These are phyloP conservation scores for Ganoderma meredithae DNA, from an alignment of 1,284 basidiomycete genomes.

Conservation along the genomic window DNA sequence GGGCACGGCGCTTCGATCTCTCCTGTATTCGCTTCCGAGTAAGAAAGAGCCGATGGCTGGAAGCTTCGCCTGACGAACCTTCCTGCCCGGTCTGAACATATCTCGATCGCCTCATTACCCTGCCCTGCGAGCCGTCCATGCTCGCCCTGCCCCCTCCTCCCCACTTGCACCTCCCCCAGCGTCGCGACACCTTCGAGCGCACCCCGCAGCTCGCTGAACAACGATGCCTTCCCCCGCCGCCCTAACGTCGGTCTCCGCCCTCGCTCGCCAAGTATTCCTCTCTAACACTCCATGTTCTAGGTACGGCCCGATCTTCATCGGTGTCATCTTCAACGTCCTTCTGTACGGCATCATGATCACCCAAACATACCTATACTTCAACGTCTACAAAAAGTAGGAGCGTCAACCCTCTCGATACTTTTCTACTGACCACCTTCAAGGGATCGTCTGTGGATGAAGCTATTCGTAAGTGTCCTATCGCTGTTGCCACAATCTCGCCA, in stretches of 20 bases:
- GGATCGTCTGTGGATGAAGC: conserved; percentile 45
- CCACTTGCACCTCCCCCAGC: conserved; percentile 11
- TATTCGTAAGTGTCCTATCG: conserved; percentile 37
- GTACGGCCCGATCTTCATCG: conserved; percentile 50
- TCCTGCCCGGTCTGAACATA: conserved; percentile 1
- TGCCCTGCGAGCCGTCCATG: conserved; percentile 6
- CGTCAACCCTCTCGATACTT: not conserved
- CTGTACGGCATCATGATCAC: conserved; percentile 51
- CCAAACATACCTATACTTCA: conserved; percentile 51
- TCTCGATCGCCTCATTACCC: conserved; percentile 27
- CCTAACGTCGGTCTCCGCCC: conserved; percentile 33
- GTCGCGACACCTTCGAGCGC: conserved; percentile 31
- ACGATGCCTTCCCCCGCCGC: conserved; percentile 38
- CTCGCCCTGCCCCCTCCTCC: conserved; percentile 7
- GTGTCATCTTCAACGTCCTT: conserved; percentile 49
- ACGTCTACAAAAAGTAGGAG: conserved; percentile 47
- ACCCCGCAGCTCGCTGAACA: conserved; percentile 7
- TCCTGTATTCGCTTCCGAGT: conserved; percentile 20
- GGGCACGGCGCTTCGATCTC: not conserved
- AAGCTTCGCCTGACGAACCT: conserved; percentile 15
- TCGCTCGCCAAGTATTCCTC: not conserved
- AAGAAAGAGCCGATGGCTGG: conserved; percentile 13
- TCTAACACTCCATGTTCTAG: conserved; percentile 29
- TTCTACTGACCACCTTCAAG: conserved; percentile 31
- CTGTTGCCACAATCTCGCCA: not conserved